Evolutionary conservation across 2,329 filamentous ascomycete genomes (phyloP), one percentile per base, ranked within the genome.

Genomic region (Colletotrichum sp.): DNA sequence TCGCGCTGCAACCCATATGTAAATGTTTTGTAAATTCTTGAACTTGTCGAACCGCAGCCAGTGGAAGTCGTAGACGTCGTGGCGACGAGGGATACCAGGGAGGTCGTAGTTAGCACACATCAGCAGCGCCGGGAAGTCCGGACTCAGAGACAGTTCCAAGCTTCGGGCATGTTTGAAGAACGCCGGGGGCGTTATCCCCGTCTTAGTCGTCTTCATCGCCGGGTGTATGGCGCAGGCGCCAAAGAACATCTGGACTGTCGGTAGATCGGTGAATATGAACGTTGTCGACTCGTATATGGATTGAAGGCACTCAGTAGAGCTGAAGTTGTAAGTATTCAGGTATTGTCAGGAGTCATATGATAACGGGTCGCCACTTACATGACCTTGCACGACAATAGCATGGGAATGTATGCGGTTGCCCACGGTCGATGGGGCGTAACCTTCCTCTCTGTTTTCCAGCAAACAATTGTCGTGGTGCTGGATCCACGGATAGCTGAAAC

Each of bases 221-320:
- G 55, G 63, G 16, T 28, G 63, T 6, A 26, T n/a, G 16, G 36
- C 36, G 26, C 72, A 75, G 26, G 13, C 16, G 15, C 72, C 68
- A 21, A 72, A 67, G 68, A 67, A 67, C 49, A 26, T 30, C 0
- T 75, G 21, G 32, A 72, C 21, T n/a, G 68, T 67, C 16, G 3
- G 5, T 9, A 65, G 30, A 52, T 72, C 68, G 16, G 64, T 63
- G 15, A 75, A 71, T 4, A 75, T 24, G 21, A 75, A 75, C 18
- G 68, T 72, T 32, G 72, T 75, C 18, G 26, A 71, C 6, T 67
- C 62, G 68, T 67, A 75, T 32, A 75, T 71, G 4, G 72, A 67
- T 21, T 66, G 49, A 21, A 75, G 36, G 24, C 68, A 62, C 30
- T 75, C 72, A 8, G 24, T 21, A 18, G 62, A 72, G 10, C 68